Conservation (phyloP, 306 rosid genomes). For the Hippophae tibetana region DNA sequence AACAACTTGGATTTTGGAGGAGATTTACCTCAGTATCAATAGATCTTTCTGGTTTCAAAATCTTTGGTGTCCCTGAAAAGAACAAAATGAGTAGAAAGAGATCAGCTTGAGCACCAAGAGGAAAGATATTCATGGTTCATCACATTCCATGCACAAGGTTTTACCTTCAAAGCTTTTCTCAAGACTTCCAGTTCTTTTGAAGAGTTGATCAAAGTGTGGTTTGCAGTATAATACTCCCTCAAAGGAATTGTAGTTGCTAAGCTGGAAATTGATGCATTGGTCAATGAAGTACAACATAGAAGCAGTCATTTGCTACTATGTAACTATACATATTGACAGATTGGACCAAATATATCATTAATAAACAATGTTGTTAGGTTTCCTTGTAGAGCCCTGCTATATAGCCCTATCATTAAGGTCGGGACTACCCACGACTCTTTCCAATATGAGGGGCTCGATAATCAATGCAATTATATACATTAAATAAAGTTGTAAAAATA, state of each 20-base stretch:
- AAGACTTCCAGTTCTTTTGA: conserved; percentile 97
- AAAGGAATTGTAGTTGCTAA: conserved; percentile 94
- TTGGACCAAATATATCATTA: not conserved
- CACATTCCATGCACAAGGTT: conserved; percentile 9
- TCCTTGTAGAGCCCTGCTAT: too few species aligned
- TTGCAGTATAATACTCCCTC: conserved; percentile 95
- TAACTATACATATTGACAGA: not conserved
- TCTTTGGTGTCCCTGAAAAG: conserved; percentile 76
- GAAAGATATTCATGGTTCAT: not conserved
- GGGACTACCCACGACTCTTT: too few species aligned
- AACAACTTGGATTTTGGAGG: conserved; percentile 9
- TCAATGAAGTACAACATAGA: conserved; percentile 13
- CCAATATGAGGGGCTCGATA: too few species aligned
- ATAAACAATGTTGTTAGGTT: too few species aligned
- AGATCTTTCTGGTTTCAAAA: conserved; percentile 72
- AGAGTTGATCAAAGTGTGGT: conserved; percentile 92
- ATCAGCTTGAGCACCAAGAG: conserved; percentile 9
- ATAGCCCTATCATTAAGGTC: too few species aligned
- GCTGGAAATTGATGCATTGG: conserved; percentile 45
- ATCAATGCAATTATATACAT: too few species aligned
- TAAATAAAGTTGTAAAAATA: too few species aligned
- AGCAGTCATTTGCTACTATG: not conserved
- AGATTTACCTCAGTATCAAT: conserved; percentile 56
- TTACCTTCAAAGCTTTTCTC: conserved; percentile 97
- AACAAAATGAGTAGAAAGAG: conserved; percentile 8